A percentile compares a stretch with the other conserved stretches of the same genome.
Conservation (phyloP, 768 basidiomycete genomes). For the Xanthoconium stramineum region DNA sequence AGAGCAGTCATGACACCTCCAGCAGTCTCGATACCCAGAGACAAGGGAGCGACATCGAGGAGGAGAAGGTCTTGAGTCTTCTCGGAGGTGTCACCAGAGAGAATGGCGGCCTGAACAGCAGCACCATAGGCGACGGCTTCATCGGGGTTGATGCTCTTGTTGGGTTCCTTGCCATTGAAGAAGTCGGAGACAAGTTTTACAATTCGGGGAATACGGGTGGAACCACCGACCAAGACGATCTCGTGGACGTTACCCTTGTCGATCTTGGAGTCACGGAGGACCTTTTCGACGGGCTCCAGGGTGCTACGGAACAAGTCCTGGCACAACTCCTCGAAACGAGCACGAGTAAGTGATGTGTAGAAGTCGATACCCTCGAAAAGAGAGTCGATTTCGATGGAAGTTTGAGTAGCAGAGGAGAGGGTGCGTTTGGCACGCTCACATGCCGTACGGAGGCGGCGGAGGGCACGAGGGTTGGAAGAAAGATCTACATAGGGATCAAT, state of each 20-base stretch:
- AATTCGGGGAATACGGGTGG: conserved; percentile 97
- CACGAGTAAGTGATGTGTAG: conserved; percentile 54
- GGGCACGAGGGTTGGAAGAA: too few species aligned
- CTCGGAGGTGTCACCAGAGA: conserved; percentile 86
- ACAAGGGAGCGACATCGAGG: conserved; percentile 93
- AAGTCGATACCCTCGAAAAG: too few species aligned
- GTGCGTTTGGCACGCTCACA: conserved; percentile 79
- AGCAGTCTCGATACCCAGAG: conserved; percentile 93
- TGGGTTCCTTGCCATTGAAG: conserved; percentile 88
- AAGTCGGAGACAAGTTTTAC: conserved; percentile 81
- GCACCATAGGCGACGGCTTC: conserved; percentile 99
- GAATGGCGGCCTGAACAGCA: conserved; percentile 96
- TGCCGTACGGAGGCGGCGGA: too few species aligned
- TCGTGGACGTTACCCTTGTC: conserved; percentile 93
- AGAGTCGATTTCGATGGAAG: conserved; percentile 25
- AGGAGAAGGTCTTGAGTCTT: conserved; percentile 69
- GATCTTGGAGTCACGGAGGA: conserved; percentile 87
- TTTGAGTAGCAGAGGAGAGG: conserved; percentile 89
- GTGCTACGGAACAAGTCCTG: conserved; percentile 81
- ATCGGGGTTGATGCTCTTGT: conserved; percentile 99
- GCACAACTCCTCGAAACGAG: conserved; percentile 89
- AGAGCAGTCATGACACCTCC: conserved; percentile 99
- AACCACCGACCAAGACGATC: conserved; percentile 97
- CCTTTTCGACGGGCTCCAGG: conserved; percentile 96
- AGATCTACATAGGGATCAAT: conserved; percentile 59